phyloP scores from a whole-genome alignment of 495 filamentous ascomycete species.

The Tuber borchii region DNA sequence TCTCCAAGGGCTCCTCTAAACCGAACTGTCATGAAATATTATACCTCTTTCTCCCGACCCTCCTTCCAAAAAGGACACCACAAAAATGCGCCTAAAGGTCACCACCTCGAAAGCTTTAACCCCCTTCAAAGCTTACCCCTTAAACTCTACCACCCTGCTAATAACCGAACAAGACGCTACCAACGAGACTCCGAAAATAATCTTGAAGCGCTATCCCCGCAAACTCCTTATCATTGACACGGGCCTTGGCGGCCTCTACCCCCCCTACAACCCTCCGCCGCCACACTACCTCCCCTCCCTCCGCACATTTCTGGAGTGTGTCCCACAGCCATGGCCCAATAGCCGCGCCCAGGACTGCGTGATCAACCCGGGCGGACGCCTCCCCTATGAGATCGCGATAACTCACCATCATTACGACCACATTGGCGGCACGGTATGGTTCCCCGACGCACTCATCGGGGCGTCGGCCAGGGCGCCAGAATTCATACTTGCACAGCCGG shows the following conservation, averaged over 20 bases:
- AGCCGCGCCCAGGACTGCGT: not conserved
- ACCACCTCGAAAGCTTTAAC: not conserved
- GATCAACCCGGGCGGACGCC: slow-evolving; percentile 7
- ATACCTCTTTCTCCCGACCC: not conserved
- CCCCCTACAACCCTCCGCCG: not conserved
- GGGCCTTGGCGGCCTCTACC: slow-evolving; percentile 6
- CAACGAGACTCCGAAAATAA: slow-evolving; percentile 13
- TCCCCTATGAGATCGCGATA: slow-evolving; percentile 14
- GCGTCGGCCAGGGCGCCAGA: not conserved
- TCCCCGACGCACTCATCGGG: slow-evolving; percentile 9
- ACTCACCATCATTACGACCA: slow-evolving; percentile 17
- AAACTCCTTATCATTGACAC: slow-evolving; percentile 23
- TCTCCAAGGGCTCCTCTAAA: not conserved
- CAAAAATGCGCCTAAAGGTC: not conserved
- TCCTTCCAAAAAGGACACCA: not conserved
- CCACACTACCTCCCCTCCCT: slow-evolving; percentile 10
- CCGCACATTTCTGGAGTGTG: slow-evolving; percentile 12
- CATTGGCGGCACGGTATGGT: slow-evolving; percentile 16
- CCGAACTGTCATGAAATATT: too few species aligned
- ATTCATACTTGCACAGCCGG: not conserved
- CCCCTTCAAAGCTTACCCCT: slow-evolving; percentile 13
- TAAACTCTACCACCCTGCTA: slow-evolving; percentile 22
- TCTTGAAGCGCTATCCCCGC: slow-evolving; percentile 17
- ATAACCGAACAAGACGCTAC: slow-evolving; percentile 11
- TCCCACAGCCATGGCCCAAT: not conserved